Evolutionary conservation across 805 yeast species (phyloP).

Genomic region (Nakazawaea molendinolei): DNA sequence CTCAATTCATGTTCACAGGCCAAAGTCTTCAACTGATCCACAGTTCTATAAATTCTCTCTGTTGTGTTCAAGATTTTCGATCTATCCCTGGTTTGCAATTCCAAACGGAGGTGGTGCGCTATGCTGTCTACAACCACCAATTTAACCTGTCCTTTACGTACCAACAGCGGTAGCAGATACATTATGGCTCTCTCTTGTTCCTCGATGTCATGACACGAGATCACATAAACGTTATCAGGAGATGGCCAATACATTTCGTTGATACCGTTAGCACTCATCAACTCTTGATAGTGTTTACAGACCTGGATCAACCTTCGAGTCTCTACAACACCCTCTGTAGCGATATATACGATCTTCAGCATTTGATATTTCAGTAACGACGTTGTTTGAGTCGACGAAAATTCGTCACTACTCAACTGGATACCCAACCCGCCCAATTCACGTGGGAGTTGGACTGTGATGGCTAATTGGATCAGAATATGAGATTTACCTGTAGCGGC

Average conservation of each 20-base stretch:
- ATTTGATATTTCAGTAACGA: conserved; percentile 1
- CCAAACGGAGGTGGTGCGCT: conserved; percentile 73
- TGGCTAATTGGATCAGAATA: conserved; percentile 57
- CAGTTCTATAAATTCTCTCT: conserved; percentile 34
- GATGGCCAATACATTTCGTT: conserved; percentile 24
- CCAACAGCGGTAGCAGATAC: conserved; percentile 60
- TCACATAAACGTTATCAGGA: conserved; percentile 37
- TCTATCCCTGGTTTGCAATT: conserved; percentile 32
- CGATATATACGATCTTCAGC: conserved; percentile 55
- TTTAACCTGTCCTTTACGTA: conserved; percentile 36
- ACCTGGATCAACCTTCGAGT: conserved; percentile 57
- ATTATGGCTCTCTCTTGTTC: conserved; percentile 66
- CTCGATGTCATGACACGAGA: conserved; percentile 61
- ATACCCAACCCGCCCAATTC: conserved; percentile 40
- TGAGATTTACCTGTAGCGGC: conserved; percentile 88
- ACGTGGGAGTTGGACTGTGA: conserved; percentile 46
- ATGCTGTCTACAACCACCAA: conserved; percentile 74
- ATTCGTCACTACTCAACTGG: conserved; percentile 13
- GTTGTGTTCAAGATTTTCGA: conserved; percentile 33
- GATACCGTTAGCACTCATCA: conserved; percentile 29
- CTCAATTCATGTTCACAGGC: conserved; percentile 47
- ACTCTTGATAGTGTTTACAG: conserved; percentile 18
- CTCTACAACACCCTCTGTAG: conserved; percentile 72
- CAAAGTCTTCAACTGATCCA: conserved; percentile 40
- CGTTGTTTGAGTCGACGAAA: conserved; percentile 3